Evolutionary conservation across 164 flowering plant genomes (phyloP).

Genomic region (Cinnamomum micranthum): DNA sequence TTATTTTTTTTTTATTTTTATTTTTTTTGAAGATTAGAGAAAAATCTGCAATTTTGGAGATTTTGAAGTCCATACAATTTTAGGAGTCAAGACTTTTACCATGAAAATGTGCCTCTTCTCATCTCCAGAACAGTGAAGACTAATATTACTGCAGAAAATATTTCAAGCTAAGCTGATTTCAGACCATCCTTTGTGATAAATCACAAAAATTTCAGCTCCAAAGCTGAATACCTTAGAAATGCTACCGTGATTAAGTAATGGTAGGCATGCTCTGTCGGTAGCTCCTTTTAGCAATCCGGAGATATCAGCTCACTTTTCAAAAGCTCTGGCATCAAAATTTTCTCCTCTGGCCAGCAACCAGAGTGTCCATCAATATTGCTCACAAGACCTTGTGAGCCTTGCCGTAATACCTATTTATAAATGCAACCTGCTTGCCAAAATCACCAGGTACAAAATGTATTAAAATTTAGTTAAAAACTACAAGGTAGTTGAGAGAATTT

Average conservation of each 20-base stretch:
- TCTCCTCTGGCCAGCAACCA: background rate
- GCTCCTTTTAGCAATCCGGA: background rate
- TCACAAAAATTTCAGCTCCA: background rate
- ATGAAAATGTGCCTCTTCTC: too few species aligned
- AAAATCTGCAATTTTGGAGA: too few species aligned
- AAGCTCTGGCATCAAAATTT: background rate
- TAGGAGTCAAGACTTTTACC: too few species aligned
- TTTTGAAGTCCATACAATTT: too few species aligned
- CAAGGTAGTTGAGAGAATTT: too few species aligned
- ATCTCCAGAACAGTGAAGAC: too few species aligned
- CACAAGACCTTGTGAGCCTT: slow-evolving; percentile 74
- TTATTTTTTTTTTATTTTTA: too few species aligned
- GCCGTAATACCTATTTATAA: slow-evolving; percentile 87
- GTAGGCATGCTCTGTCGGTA: background rate
- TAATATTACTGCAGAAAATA: too few species aligned
- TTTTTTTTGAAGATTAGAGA: too few species aligned
- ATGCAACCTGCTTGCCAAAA: slow-evolving; percentile 44
- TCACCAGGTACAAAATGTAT: background rate
- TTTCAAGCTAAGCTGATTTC: too few species aligned
- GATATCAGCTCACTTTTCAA: background rate
- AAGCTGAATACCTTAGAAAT: too few species aligned
- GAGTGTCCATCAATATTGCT: slow-evolving; percentile 22
- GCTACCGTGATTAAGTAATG: background rate
- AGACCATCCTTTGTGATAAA: background rate
- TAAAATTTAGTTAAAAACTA: too few species aligned